These are phyloP conservation scores for Ceratobasidium sp. DNA, from an alignment of 1,284 basidiomycete species.

Conservation along the genomic window DNA sequence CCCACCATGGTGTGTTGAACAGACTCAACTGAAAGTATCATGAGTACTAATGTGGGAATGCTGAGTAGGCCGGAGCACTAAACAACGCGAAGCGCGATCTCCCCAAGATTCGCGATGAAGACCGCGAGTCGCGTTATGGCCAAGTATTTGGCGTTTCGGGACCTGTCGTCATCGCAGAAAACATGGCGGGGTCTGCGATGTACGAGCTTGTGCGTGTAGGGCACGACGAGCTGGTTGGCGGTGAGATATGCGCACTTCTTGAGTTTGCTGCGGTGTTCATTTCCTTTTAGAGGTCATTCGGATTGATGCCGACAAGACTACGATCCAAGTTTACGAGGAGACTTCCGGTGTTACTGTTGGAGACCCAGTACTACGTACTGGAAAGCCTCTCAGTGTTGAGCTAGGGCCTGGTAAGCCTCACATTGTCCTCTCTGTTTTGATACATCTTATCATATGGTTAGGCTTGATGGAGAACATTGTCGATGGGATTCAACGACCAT, in stretches of 20 bases:
- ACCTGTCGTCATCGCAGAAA: constrained; percentile 96
- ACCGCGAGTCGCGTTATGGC: constrained; percentile 88
- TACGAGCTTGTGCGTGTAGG: constrained; percentile 97
- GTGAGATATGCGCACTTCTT: constrained; percentile 56
- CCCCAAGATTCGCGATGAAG: constrained; percentile 88
- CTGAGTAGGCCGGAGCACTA: constrained; percentile 83
- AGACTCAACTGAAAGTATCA: not conserved
- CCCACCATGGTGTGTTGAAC: constrained; percentile 27
- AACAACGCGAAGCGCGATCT: constrained; percentile 89
- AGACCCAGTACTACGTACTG: constrained; percentile 96
- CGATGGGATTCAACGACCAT: constrained; percentile 94
- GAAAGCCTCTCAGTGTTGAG: constrained; percentile 97
- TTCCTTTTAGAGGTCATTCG: constrained; percentile 88
- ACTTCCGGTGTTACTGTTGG: constrained; percentile 98
- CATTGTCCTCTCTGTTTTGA: not conserved
- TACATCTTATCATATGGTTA: constrained; percentile 51
- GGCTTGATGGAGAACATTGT: constrained; percentile 99
- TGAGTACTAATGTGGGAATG: not conserved
- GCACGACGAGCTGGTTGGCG: constrained; percentile 96
- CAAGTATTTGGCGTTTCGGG: constrained; percentile 95
- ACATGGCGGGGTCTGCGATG: constrained; percentile 96
- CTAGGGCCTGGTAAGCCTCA: constrained; percentile 84
- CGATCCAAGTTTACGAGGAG: constrained; percentile 99
- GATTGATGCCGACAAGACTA: constrained; percentile 96
- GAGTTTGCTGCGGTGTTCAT: constrained; percentile 48